Percentiles rank a stretch among this genome's conserved stretches.
Evolutionary conservation across 139 green algal genomes (phyloP).

Genomic region (Chara braunii): DNA sequence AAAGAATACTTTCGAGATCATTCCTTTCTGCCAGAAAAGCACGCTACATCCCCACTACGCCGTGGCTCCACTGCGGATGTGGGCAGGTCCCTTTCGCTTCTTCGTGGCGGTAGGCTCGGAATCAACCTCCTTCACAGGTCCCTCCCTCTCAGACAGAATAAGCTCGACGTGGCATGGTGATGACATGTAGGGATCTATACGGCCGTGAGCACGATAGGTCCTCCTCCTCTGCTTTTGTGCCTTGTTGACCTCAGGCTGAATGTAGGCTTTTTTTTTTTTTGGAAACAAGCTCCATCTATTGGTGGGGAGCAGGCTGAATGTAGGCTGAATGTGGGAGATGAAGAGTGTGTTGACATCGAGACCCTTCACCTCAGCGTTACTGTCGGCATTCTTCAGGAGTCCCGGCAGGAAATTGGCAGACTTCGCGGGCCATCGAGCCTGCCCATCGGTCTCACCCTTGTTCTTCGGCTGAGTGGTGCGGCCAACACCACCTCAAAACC

Average conservation of each 20-base stretch:
- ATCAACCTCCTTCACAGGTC: conserved; percentile 38
- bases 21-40: no score
- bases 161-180: conserved; percentile 96
- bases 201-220: conserved; percentile 95
- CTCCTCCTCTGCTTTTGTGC: conserved; percentile 82
- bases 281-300: no score
- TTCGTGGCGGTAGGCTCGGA: no score
- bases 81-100: no score
- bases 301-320: no score
- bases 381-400: conserved; percentile 97
- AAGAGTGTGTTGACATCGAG: conserved; percentile 82
- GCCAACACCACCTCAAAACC: conserved; percentile 79
- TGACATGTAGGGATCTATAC: conserved; percentile 88
- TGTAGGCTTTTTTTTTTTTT: no score
- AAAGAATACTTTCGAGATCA: no score
- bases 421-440: conserved; percentile 97
- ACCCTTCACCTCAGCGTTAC: conserved; percentile 96
- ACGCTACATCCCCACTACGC: no score
- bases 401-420: conserved; percentile 82
- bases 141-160: conserved; percentile 74
- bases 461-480: conserved; percentile 29
- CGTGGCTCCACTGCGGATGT: no score
- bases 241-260: conserved; percentile 89
- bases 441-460: conserved; percentile 61
- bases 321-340: conserved; percentile 91